Conservation (phyloP, 2,329 filamentous ascomycete species). For the Cytospora chrysosperma region DNA sequence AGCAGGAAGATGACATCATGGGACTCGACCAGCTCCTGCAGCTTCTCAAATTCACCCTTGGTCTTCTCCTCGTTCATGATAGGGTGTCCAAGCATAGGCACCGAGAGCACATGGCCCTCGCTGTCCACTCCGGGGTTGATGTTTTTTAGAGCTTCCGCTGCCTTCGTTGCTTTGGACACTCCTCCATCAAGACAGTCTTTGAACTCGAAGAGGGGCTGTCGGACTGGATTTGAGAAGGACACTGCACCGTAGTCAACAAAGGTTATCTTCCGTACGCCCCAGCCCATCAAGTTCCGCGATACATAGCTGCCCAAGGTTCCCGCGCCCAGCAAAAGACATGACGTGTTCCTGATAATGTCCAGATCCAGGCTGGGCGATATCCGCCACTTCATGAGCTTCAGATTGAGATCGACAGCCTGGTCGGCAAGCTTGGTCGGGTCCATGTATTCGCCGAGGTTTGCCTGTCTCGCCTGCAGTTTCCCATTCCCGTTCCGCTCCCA, state of each 20-base stretch:
- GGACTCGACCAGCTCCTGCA: constrained; percentile 72
- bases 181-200: constrained; percentile 85
- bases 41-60: constrained; percentile 70
- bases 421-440: constrained; percentile 85
- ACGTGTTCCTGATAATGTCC: constrained; percentile 84
- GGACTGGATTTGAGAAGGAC: constrained; percentile 94
- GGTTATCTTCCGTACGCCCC: constrained; percentile 93
- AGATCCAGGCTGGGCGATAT: constrained; percentile 86
- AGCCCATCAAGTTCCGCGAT: constrained; percentile 85
- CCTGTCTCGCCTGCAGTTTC: constrained; percentile 74
- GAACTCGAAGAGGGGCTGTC: constrained; percentile 90
- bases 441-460: constrained; percentile 89
- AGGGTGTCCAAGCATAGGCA: constrained; percentile 94
- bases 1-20: constrained; percentile 95
- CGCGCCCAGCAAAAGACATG: constrained; percentile 85
- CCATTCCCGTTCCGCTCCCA: constrained; percentile 85
- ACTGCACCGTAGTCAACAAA: constrained; percentile 93
- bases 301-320: constrained; percentile 95
- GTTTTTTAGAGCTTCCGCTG: constrained; percentile 74
- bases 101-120: constrained; percentile 75
- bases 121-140: constrained; percentile 91
- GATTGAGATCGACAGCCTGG: constrained; percentile 90
- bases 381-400: constrained; percentile 99
- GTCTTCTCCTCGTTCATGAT: constrained; percentile 70
- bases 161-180: constrained; percentile 75